Base-by-base conservation (phyloP, 164 flowering plant genomes). In the Sedum album region DNA sequence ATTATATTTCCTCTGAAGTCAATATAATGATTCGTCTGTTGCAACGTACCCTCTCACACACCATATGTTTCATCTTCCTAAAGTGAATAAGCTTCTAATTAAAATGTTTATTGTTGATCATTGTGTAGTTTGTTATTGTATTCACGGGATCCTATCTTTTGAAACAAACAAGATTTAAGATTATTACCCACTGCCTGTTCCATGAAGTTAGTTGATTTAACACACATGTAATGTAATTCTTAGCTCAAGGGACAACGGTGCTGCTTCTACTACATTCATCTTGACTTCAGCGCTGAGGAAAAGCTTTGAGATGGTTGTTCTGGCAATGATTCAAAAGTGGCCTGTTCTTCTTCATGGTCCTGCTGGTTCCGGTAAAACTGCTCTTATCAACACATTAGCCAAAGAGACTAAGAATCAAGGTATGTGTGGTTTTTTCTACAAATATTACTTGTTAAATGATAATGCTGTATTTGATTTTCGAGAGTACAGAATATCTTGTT, bases 321-420 rank as follows among this genome's bases (percentile, higher is more conserved):
- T 90, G 69, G 96, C 97, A 33, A 82, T 89, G 30, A 83, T 77
- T 76, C 93, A 95, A 73, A 90, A 80, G 71, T 89, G 93, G 96
- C 97, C 99, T 60, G 88, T 92, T 65, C 97, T 95, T 80, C 76
- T 95, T 2, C 86, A 84, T 80, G 97, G 97, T 66, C 93, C 97
- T 71, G 71, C 88, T 70, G 97, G 99, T 69, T 64, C 81, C 53
- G 99, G 99, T 38, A 95, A 95, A 81, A 85, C 97, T 14, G 90
- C 94, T 35, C 75, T 95, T 44, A 79, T 95, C 51, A 77, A 67
- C 74, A 81, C 81, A 69, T 76, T 94, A 79, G 93, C 96, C 30
- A 70, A 66, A 25, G 81, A 73, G 71, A 76, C 80, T 71, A 85
- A 89, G 63, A 86, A 76, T 38, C 76, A 68, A 82, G 95, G 98